A percentile compares a stretch with the other conserved stretches of the same genome.
These are phyloP conservation scores for Globisporangium nagaii DNA, from an alignment of 352 stramenopile genomes.

Conservation along the genomic window DNA sequence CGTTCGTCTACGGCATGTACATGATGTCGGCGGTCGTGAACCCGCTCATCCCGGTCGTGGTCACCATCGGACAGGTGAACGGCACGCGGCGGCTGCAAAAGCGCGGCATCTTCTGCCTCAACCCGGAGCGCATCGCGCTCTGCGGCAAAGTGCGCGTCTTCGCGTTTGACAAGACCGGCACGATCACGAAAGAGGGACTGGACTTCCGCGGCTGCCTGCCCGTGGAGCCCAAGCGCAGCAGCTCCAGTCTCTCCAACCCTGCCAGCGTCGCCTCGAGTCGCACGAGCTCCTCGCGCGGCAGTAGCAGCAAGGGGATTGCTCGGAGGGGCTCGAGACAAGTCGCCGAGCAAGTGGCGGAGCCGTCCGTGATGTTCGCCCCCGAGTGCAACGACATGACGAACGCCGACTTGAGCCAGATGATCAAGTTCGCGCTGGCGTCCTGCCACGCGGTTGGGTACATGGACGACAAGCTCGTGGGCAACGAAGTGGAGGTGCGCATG, in stretches of 20 bases:
- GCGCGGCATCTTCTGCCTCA: slow-evolving; percentile 58
- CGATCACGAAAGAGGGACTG: slow-evolving; percentile 78
- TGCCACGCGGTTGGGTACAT: slow-evolving; percentile 64
- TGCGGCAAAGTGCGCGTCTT: slow-evolving; percentile 78
- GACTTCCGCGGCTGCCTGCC: slow-evolving; percentile 41
- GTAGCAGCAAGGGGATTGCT: no score
- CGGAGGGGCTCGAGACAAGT: not conserved
- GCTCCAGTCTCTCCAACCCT: not conserved
- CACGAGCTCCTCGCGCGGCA: not conserved
- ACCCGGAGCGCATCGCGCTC: slow-evolving; percentile 65
- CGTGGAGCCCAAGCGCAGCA: slow-evolving; percentile 1
- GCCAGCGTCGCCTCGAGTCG: not conserved
- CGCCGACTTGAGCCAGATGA: slow-evolving; percentile 7
- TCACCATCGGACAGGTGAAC: slow-evolving; percentile 72
- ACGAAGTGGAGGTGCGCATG: slow-evolving; percentile 70
- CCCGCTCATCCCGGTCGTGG: slow-evolving; percentile 72
- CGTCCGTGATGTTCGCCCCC: slow-evolving; percentile 2
- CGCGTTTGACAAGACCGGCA: slow-evolving; percentile 88
- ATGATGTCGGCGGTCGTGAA: slow-evolving; percentile 52
- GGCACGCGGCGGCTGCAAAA: slow-evolving; percentile 48
- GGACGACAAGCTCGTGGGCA: slow-evolving; percentile 50
- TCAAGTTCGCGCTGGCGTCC: slow-evolving; percentile 38
- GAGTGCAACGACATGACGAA: slow-evolving; percentile 13
- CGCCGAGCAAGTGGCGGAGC: not conserved
- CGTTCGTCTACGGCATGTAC: slow-evolving; percentile 58